These are phyloP conservation scores for Phialophora expanda DNA, from an alignment of 2,329 filamentous ascomycete genomes.

Conservation along the genomic window DNA sequence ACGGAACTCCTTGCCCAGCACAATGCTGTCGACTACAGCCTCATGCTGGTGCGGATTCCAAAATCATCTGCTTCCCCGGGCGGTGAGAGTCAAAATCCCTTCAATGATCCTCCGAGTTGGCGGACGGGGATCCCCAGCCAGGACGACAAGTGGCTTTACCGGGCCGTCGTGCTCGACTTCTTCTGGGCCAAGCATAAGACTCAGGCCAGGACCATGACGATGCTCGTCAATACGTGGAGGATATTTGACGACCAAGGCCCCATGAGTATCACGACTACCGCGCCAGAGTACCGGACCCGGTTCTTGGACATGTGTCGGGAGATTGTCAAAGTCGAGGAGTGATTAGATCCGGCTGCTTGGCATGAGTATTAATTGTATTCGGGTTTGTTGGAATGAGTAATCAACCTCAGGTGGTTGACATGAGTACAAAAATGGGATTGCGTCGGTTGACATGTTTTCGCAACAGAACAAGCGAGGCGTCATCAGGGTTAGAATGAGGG, in stretches of 20 bases:
- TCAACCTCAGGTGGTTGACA: not conserved
- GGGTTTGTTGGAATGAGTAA: not conserved
- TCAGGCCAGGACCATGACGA: conserved; percentile 69
- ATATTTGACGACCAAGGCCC: conserved; percentile 66
- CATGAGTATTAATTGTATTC: not conserved
- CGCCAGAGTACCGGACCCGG: conserved; percentile 68
- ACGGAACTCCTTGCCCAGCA: conserved; percentile 65
- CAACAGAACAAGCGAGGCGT: too few species aligned
- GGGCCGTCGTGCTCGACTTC: conserved; percentile 73
- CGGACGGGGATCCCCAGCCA: conserved; percentile 63
- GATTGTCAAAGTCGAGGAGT: conserved; percentile 47
- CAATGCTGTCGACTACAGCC: conserved; percentile 76
- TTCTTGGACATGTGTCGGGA: conserved; percentile 60
- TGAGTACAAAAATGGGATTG: too few species aligned
- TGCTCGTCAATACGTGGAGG: conserved; percentile 68
- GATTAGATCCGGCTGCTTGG: not conserved
- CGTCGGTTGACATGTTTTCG: too few species aligned
- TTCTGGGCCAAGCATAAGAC: conserved; percentile 78
- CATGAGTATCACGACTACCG: conserved; percentile 76
- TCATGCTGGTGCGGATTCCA: conserved; percentile 70
- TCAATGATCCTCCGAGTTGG: conserved; percentile 58
- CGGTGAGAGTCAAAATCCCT: conserved; percentile 38
- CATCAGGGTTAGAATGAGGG: too few species aligned
- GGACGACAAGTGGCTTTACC: conserved; percentile 67
- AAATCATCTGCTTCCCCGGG: conserved; percentile 40